phyloP scores from a whole-genome alignment of 2,329 filamentous ascomycete species.

The Didymella lethalis region DNA sequence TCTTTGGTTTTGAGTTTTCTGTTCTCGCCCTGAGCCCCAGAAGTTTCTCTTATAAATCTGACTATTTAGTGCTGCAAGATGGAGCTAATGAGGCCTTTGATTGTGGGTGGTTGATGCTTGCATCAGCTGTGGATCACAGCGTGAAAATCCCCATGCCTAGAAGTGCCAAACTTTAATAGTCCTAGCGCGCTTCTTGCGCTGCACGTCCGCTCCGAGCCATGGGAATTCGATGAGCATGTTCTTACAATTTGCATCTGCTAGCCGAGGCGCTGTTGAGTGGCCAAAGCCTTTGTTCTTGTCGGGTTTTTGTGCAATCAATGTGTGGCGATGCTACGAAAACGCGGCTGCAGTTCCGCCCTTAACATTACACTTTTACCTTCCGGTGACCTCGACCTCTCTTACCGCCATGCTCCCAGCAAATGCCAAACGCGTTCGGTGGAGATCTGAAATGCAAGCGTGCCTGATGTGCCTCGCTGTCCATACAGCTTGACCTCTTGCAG shows the following conservation, averaged over 20 bases:
- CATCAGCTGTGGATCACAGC: constrained; percentile 34
- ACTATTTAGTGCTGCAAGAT: constrained; percentile 27
- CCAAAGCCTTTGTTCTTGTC: constrained; percentile 1
- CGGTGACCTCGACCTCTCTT: constrained; percentile 10
- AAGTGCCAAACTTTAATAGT: constrained; percentile 22
- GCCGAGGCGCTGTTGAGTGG: constrained; percentile 5
- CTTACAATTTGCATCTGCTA: constrained; percentile 5
- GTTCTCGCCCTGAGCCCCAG: constrained; percentile 27
- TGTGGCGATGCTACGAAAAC: constrained; percentile 2
- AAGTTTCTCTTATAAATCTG: constrained; percentile 38
- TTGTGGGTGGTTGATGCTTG: constrained; percentile 36
- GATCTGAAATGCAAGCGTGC: constrained; percentile 31
- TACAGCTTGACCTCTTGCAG: constrained; percentile 23
- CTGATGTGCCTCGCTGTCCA: constrained; percentile 31
- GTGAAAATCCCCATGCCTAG: constrained; percentile 27
- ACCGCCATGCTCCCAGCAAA: constrained; percentile 19
- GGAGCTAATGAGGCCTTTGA: constrained; percentile 34
- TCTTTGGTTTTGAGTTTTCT: constrained; percentile 27
- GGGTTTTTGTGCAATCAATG: not conserved
- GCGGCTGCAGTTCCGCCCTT: constrained; percentile 6
- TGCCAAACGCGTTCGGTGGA: constrained; percentile 35
- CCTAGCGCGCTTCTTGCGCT: constrained; percentile 16
- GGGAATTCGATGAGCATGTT: constrained; percentile 15
- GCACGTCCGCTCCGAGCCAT: constrained; percentile 11
- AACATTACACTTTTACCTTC: constrained; percentile 8